phyloP scores from a whole-genome alignment of 345 rosid genomes.

The Corchorus olitorius region DNA sequence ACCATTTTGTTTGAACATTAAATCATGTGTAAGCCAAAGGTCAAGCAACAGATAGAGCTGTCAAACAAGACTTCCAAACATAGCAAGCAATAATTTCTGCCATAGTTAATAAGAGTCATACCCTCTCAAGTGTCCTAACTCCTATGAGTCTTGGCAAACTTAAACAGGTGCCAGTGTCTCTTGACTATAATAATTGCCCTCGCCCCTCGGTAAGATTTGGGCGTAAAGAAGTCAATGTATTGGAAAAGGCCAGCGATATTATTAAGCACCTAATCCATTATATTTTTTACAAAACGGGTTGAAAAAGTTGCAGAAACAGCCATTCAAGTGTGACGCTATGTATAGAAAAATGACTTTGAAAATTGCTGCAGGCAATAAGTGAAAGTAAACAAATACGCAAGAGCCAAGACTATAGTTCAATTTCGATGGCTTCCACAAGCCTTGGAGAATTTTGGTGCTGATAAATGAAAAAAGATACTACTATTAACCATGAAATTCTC shows the following conservation, averaged over 20 bases:
- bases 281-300: background rate
- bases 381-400: background rate
- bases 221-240: background rate
- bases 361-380: background rate
- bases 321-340: background rate
- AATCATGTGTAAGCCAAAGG: background rate
- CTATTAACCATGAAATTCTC: background rate
- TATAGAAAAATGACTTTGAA: background rate
- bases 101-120: background rate
- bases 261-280: background rate
- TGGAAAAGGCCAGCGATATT: background rate
- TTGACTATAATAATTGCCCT: background rate
- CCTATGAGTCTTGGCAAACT: background rate
- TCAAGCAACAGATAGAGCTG: background rate
- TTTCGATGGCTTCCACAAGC: background rate
- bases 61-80: background rate
- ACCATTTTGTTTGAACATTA: background rate
- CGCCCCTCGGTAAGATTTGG: background rate
- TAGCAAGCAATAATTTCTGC: background rate
- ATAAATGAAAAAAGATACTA: background rate
- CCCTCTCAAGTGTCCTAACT: background rate
- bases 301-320: background rate
- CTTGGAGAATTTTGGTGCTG: background rate
- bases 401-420: background rate
- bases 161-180: background rate